These are phyloP conservation scores for Panicum virgatum DNA, from an alignment of 202 grass and related monocot genomes.

Conservation along the genomic window DNA sequence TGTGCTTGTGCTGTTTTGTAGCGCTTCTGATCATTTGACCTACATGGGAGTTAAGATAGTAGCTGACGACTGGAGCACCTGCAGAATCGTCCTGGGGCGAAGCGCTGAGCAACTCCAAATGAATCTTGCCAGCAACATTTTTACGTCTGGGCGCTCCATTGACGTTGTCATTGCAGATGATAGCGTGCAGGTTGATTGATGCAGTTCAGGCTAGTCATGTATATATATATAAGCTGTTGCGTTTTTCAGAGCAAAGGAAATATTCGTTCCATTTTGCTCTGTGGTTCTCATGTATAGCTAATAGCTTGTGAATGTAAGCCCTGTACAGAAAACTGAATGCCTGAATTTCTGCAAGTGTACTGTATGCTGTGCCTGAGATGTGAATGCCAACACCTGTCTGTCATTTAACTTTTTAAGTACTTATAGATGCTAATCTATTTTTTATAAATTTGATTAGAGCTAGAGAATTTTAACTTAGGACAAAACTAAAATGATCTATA, in stretches of 20 bases:
- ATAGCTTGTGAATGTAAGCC: background rate
- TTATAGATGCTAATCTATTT: too few relatives aligned
- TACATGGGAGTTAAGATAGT: slow-evolving; percentile 61
- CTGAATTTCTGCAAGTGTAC: background rate
- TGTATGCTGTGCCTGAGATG: too few relatives aligned
- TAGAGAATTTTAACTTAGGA: too few relatives aligned
- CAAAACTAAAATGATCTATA: too few relatives aligned
- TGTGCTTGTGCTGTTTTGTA: slow-evolving; percentile 46
- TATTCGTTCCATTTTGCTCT: background rate
- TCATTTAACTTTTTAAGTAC: too few relatives aligned
- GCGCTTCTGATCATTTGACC: slow-evolving; percentile 58
- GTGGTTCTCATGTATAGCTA: background rate
- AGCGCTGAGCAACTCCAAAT: slow-evolving; percentile 30
- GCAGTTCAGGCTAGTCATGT: background rate
- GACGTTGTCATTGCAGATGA: slow-evolving; percentile 30
- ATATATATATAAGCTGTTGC: background rate
- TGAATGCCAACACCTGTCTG: too few relatives aligned
- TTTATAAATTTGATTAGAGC: too few relatives aligned
- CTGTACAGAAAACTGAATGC: background rate
- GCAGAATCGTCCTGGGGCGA: slow-evolving; percentile 52
- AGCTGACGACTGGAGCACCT: slow-evolving; percentile 80
- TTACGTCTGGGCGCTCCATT: slow-evolving; percentile 3
- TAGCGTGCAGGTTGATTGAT: slow-evolving; percentile 6
- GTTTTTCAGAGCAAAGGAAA: background rate
- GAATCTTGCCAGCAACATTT: slow-evolving; percentile 42